phyloP scores from a whole-genome alignment of 1,284 basidiomycete genomes.

The Pseudozyma flocculosa region DNA sequence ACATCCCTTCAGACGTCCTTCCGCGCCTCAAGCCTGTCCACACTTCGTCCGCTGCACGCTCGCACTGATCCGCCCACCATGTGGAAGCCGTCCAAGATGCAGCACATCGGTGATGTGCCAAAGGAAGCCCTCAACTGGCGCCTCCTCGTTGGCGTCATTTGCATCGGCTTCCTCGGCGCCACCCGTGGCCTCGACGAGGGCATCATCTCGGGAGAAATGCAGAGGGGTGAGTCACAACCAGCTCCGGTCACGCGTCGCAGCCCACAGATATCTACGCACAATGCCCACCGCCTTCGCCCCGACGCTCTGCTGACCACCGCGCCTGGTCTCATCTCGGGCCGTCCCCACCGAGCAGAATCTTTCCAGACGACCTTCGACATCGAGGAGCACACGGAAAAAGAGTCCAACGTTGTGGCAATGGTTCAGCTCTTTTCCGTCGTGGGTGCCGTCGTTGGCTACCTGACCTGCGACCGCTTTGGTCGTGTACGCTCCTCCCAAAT shows the following conservation, averaged over 20 bases:
- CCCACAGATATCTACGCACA: no score
- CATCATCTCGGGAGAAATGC: constrained; percentile 15
- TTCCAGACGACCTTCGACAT: constrained; percentile 27
- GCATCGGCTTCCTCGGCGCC: constrained; percentile 34
- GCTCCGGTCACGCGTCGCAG: no score
- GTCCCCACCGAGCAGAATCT: constrained; percentile 6
- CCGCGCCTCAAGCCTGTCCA: no score
- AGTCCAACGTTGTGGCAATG: constrained; percentile 35
- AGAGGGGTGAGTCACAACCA: no score
- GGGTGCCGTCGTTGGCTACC: constrained; percentile 31
- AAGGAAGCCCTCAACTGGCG: constrained; percentile 36
- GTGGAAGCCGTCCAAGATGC: constrained; percentile 20
- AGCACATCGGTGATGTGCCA: constrained; percentile 30
- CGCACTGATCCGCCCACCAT: no score
- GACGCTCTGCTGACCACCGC: no score
- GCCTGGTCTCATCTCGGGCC: no score
- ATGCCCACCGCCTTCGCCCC: no score
- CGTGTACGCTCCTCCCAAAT: constrained; percentile 28
- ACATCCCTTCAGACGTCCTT: no score
- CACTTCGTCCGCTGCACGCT: no score
- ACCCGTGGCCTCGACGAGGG: constrained; percentile 37
- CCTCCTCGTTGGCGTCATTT: constrained; percentile 20
- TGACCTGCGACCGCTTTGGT: constrained; percentile 20
- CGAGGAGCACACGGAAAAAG: constrained; percentile 15
- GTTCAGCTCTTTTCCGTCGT: constrained; percentile 33